Evolutionary conservation across 2,329 filamentous ascomycete species (phyloP), one percentile per base, ranked within the genome.

Genomic region (Fusarium armeniacum): DNA sequence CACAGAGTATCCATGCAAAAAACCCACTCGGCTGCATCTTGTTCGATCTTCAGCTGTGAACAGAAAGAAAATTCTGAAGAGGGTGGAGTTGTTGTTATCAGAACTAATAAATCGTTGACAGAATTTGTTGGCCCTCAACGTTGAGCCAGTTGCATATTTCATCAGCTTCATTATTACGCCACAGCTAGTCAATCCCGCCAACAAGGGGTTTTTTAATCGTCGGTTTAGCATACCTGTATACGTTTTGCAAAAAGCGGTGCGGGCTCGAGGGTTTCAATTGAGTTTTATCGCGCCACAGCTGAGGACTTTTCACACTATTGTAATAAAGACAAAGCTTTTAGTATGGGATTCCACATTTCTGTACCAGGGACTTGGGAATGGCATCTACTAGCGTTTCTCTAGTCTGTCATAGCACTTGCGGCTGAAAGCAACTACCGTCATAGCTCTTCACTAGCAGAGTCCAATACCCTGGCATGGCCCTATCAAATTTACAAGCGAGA

Each of bases 251-350:
- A 10, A 18, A n/a, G 12, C 18, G 13, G 47, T 38, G 47, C 47
- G 12, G 47, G 12, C 38, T 12, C n/a, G 12, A 38, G 12, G 47
- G 22, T 51, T 18, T 28, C 26, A 26, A 38, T 50, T 50, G 47
- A 50, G 22, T 12, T 10, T 15, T 13, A 26, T 26, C 38, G 10
- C 47, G 47, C 47, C 47, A 51, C 47, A 51, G 47, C 47, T 51
- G 47, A 51, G 38, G 33, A 51, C 47, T 51, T 38, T 51, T 51
- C n/a, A 36, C 18, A 38, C 47, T 35, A 36, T 22, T 51, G n/a
- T 24, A 16, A 24, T 28, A 15, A 20, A 4, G 28, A 28, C 22
- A 38, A 26, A 45, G 11, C 26, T n/a, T n/a, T 20, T 45, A 45
- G 11, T 13, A 51, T 51, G 16, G 20, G 13, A 28, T 38, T 51